Percentiles rank a stretch among this genome's conserved stretches.
These are phyloP conservation scores for Colletotrichum cordylinicola DNA, from an alignment of 2,329 filamentous ascomycete species.

Conservation along the genomic window DNA sequence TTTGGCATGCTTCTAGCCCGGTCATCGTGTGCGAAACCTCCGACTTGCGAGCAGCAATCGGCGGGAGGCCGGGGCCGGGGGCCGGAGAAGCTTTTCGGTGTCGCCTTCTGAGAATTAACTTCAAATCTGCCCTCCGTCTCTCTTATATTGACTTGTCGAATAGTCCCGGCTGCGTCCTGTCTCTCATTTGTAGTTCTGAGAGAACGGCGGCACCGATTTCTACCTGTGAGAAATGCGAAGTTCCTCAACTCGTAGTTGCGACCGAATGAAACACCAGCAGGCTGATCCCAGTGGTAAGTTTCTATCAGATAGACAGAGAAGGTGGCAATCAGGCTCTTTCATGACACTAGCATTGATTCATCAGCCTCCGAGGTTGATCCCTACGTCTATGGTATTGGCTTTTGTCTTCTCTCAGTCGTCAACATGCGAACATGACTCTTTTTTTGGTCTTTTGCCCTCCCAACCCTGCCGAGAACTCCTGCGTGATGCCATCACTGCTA, in stretches of 20 bases:
- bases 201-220: neutral
- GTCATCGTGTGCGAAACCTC: neutral
- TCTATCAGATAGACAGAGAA: neutral
- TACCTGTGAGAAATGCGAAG: neutral
- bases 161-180: neutral
- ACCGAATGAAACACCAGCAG: neutral
- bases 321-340: neutral
- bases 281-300: neutral
- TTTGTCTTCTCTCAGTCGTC: neutral
- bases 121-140: neutral
- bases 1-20: neutral
- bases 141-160: neutral
- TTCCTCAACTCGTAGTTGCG: neutral
- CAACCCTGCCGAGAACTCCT: conserved; percentile 2
- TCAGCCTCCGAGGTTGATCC: conserved; percentile 17
- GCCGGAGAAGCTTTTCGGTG: neutral
- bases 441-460: neutral
- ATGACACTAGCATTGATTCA: conserved; percentile 22
- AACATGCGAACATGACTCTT: conserved; percentile 12
- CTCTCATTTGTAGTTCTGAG: neutral
- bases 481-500: conserved; percentile 1
- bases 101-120: neutral
- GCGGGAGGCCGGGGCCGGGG: neutral
- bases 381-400: conserved; percentile 22
- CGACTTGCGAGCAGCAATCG: neutral